Percentiles rank a stretch among this genome's conserved stretches.
These are phyloP conservation scores for Gastrolobium villosum DNA, from an alignment of 306 rosid genomes.

Conservation along the genomic window DNA sequence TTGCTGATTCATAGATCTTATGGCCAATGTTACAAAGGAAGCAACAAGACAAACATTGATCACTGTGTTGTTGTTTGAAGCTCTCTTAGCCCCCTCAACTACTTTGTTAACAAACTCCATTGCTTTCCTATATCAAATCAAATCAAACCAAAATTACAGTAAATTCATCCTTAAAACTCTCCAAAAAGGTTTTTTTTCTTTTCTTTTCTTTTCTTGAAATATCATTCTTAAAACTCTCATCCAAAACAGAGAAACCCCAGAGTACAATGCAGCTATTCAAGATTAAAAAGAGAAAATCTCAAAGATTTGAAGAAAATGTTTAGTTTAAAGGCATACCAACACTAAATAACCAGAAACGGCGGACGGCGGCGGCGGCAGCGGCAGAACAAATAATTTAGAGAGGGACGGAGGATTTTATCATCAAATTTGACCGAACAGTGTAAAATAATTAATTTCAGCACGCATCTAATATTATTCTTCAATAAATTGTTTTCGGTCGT, in stretches of 20 bases:
- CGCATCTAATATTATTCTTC: too few relatives aligned
- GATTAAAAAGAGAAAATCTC: neutral
- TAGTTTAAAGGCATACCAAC: neutral
- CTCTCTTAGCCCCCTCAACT: conserved; percentile 52
- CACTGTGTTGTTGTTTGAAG: conserved; percentile 65
- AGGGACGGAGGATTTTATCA: neutral
- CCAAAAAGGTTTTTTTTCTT: too few relatives aligned
- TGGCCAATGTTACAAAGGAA: conserved; percentile 59
- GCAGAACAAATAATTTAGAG: neutral
- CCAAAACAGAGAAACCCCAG: neutral
- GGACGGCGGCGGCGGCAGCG: neutral
- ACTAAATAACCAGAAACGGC: neutral
- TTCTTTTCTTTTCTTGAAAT: neutral
- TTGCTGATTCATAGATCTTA: conserved; percentile 74
- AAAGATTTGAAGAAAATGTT: neutral
- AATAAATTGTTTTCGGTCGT: too few relatives aligned
- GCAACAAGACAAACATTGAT: conserved; percentile 64
- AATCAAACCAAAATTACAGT: conserved; percentile 15
- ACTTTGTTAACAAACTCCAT: conserved; percentile 73
- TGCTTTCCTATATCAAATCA: conserved; percentile 36
- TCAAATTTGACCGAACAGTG: too few relatives aligned
- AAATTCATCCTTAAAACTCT: too few relatives aligned
- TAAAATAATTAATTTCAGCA: too few relatives aligned
- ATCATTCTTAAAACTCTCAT: neutral
- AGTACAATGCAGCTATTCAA: neutral